A percentile compares a stretch with the other conserved stretches of the same genome.
Conservation (phyloP, 2,329 filamentous ascomycete species). For the Orbilia javanica region DNA sequence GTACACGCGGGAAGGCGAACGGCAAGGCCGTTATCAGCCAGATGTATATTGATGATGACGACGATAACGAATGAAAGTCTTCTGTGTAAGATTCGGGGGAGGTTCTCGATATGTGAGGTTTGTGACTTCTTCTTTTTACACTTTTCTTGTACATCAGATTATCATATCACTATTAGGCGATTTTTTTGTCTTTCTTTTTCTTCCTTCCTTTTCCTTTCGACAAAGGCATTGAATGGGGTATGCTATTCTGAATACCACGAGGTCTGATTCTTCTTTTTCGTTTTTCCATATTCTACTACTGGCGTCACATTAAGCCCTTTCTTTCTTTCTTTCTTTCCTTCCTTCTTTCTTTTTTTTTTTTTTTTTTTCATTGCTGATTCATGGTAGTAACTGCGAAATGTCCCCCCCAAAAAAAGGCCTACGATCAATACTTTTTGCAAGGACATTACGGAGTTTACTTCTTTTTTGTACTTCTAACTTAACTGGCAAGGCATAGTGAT, state of each 20-base stretch:
- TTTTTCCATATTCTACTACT: conserved; percentile 5
- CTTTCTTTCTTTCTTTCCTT: no score
- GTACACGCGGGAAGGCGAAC: conserved; percentile 47
- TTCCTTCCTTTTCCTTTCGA: no score
- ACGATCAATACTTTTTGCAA: neutral
- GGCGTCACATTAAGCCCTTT: conserved; percentile 4
- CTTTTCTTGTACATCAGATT: conserved; percentile 27
- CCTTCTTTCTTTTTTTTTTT: no score
- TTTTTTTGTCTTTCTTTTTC: no score
- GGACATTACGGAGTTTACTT: neutral
- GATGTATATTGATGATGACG: conserved; percentile 41
- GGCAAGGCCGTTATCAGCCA: conserved; percentile 55
- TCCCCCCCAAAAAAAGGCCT: neutral
- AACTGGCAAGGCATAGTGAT: conserved; percentile 25
- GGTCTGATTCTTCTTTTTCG: conserved; percentile 15
- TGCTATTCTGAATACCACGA: conserved; percentile 15
- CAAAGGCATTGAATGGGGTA: conserved; percentile 15
- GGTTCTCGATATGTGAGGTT: conserved; percentile 12
- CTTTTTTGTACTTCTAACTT: conserved; percentile 3
- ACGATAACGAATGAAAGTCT: conserved; percentile 33
- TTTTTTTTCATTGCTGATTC: neutral
- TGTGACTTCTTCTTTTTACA: neutral
- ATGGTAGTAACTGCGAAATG: neutral
- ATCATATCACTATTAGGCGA: conserved; percentile 23
- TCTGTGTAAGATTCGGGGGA: conserved; percentile 42